Percentiles rank a stretch among this genome's conserved stretches.
Conservation (phyloP, 768 basidiomycete genomes). For the Mycena metata region DNA sequence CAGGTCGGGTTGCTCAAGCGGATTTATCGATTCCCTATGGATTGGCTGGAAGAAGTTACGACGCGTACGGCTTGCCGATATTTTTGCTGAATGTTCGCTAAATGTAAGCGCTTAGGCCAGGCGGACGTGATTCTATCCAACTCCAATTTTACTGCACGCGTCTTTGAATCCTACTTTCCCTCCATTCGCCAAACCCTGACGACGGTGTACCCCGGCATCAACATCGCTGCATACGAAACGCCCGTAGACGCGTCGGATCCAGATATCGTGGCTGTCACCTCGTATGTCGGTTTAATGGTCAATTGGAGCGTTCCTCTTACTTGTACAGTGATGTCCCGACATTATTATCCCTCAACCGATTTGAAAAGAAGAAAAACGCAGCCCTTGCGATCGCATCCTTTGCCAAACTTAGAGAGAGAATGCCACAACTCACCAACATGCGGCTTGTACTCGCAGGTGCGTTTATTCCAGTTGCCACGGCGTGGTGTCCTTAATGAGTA, state of each 20-base stretch:
- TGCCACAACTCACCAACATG: conserved; percentile 50
- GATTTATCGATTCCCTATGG: conserved; percentile 90
- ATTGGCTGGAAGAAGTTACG: conserved; percentile 89
- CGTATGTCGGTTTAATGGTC: conserved; percentile 60
- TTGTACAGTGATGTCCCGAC: conserved; percentile 73
- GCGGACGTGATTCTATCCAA: conserved; percentile 94
- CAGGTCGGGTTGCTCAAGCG: conserved; percentile 70
- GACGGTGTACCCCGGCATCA: conserved; percentile 98
- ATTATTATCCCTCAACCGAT: conserved; percentile 91
- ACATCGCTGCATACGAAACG: conserved; percentile 77
- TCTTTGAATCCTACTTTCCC: conserved; percentile 83
- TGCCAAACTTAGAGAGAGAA: conserved; percentile 60
- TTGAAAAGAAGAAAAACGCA: conserved; percentile 95
- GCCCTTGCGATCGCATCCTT: conserved; percentile 87
- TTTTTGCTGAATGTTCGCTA: not conserved
- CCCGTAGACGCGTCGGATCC: conserved; percentile 57
- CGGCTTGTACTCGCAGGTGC: conserved; percentile 82
- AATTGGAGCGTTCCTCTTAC: conserved; percentile 4
- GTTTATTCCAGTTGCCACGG: not conserved
- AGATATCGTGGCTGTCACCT: conserved; percentile 67
- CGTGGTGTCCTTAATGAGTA: conserved; percentile 3
- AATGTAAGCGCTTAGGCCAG: conserved; percentile 66
- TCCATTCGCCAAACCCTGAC: conserved; percentile 71
- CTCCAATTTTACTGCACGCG: conserved; percentile 88
- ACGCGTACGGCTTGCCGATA: conserved; percentile 70